phyloP scores from a whole-genome alignment of 768 basidiomycete species.

The Candolleomyces eurysporus region DNA sequence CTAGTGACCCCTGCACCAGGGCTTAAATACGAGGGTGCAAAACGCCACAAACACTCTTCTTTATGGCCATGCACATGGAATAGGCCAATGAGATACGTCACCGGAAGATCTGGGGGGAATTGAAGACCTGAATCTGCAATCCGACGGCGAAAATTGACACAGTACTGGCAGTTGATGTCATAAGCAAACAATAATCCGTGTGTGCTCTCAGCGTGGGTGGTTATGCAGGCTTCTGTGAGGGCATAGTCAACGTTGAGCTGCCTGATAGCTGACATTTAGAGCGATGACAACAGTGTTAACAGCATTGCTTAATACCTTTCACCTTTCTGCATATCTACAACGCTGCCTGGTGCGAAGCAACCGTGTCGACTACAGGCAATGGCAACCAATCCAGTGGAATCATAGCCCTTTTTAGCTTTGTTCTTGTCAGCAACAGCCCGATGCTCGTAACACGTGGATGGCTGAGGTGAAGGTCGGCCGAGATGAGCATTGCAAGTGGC shows the following conservation, averaged over 20 bases:
- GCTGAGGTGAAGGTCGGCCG: background rate
- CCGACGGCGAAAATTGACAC: constrained; percentile 14
- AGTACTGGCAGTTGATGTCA: constrained; percentile 28
- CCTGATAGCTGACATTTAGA: too few relatives aligned
- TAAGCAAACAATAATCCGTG: constrained; percentile 12
- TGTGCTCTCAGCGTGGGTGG: background rate
- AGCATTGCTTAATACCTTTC: too few relatives aligned
- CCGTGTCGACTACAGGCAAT: background rate
- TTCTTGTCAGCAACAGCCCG: background rate
- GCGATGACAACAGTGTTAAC: too few relatives aligned
- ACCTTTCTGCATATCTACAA: background rate
- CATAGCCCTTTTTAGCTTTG: background rate
- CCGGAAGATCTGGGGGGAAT: background rate
- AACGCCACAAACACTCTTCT: background rate
- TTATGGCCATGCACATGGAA: constrained; percentile 2
- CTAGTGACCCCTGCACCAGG: background rate
- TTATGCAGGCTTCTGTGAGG: background rate
- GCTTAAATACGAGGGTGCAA: background rate
- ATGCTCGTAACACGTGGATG: background rate
- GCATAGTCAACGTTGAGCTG: background rate
- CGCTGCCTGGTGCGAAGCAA: background rate
- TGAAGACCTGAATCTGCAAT: constrained; percentile 8
- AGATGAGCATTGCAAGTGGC: too few relatives aligned
- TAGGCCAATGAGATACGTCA: constrained; percentile 8
- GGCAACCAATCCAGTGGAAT: background rate